Base-by-base conservation (phyloP, 345 rosid genomes). In the Microcos paniculata region DNA sequence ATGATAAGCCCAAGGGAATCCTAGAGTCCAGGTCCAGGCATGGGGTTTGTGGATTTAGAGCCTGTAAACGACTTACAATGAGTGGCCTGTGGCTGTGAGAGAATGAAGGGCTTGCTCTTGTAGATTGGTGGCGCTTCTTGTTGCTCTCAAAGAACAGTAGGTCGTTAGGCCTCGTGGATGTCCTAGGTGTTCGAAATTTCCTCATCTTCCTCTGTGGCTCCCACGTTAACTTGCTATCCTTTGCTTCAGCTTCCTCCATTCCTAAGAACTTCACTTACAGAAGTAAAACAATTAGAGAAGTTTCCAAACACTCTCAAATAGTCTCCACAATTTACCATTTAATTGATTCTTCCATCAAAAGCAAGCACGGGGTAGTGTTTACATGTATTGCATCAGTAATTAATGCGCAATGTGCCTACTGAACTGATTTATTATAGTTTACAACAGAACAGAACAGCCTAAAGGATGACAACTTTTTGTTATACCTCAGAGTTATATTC, bases 111-210 rank as follows among this genome's bases (percentile, higher is more conserved):
- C 65, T 78, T 28, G 24, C 16, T 45, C 49, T 70, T 8, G 53
- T 64, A 19, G 76, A 51, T 45, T 71, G 73, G 10, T 35, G 53
- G 48, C 24, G 75, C 77, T 76, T 78, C 24, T 61, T 67, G 24
- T 76, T 78, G 71, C 67, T 64, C 49, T 59, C 72, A 40, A 55
- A 71, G 74, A 62, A 72, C 30, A 78, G 35, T 43, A 84, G 87
- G 28, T 82, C 84, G 30, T 78, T 66, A 9, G 87, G 85, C 80
- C 86, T 87, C 80, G 78, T 76, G 53, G 92, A 89, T 75, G 87
- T 85, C 57, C 80, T 83, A 51, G 81, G 84, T 58, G 76, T 79
- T 73, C 71, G 70, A 65, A 77, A 72, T 79, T 80, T 83, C 77
- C 87, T 84, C 74, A 64, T 86, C 76, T 80, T 88, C 68, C 85